Conservation (phyloP, 192 early-diverging fungal genomes). For the Gorgonomyces haynaldii region DNA sequence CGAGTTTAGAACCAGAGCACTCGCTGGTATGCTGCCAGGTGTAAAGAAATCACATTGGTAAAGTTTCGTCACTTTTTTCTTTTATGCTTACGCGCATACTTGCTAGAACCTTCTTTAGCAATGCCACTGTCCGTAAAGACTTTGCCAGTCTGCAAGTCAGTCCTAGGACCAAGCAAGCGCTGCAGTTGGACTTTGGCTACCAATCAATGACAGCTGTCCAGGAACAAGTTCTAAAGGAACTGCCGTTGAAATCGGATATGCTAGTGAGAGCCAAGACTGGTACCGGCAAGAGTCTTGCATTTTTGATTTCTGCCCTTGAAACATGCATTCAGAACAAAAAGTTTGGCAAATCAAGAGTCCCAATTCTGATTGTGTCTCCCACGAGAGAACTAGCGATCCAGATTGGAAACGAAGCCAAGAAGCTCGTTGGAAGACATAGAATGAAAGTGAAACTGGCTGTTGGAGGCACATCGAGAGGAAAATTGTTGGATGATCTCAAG, state of each 20-base stretch:
- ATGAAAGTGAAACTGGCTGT: constrained; percentile 61
- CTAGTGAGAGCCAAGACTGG: constrained; percentile 96
- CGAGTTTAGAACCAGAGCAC: constrained; percentile 30
- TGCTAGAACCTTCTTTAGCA: no score
- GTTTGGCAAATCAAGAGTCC: constrained; percentile 17
- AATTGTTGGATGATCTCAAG: constrained; percentile 35
- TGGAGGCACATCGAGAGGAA: constrained; percentile 51
- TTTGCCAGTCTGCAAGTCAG: no score
- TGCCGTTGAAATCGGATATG: constrained; percentile 61
- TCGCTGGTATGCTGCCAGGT: constrained; percentile 38
- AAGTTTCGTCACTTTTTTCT: no score
- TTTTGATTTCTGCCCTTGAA: constrained; percentile 79
- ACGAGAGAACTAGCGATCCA: constrained; percentile 87
- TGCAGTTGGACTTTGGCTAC: constrained; percentile 52
- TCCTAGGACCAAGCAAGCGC: constrained; percentile 4
- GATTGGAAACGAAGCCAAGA: constrained; percentile 65
- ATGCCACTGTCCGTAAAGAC: no score
- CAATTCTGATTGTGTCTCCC: constrained; percentile 65
- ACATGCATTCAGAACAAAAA: constrained; percentile 26
- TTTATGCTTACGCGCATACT: no score
- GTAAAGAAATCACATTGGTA: constrained; percentile 35
- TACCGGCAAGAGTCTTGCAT: constrained; percentile 95
- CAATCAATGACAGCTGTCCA: constrained; percentile 75
- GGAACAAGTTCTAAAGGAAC: constrained; percentile 56
- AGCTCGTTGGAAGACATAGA: constrained; percentile 43